A percentile compares a stretch with the other conserved stretches of the same genome.
phyloP scores from a whole-genome alignment of 2,329 filamentous ascomycete species.

The Nemania diffusa region DNA sequence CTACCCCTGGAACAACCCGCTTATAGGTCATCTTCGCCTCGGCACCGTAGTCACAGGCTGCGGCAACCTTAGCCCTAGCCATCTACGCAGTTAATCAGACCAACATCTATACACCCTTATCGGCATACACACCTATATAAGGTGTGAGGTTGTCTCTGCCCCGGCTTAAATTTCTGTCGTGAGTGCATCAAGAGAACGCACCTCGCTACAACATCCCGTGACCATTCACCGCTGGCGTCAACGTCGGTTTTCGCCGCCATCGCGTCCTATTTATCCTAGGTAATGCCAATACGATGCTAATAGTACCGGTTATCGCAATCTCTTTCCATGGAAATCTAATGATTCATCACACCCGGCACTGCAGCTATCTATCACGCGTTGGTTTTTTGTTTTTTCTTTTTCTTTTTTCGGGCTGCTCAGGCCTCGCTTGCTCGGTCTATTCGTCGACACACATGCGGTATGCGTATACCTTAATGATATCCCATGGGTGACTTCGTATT shows the following conservation, averaged over 20 bases:
- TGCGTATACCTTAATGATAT: no score
- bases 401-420: no score
- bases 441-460: no score
- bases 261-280: constrained; percentile 27
- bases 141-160: background rate
- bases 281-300: no score
- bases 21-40: no score
- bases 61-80: no score
- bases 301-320: constrained; percentile 12
- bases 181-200: background rate
- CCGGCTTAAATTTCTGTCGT: background rate
- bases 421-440: no score
- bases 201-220: background rate
- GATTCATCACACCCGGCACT: background rate
- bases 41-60: no score
- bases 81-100: no score
- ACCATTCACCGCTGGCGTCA: constrained; percentile 31
- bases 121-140: background rate
- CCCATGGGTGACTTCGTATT: background rate
- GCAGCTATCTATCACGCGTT: background rate
- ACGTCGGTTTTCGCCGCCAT: constrained; percentile 41
- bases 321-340: background rate
- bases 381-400: no score
- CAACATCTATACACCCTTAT: background rate
- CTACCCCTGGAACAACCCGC: background rate